Base-by-base conservation (phyloP, 23 red algal species). In the Gracilaria caudata region DNA sequence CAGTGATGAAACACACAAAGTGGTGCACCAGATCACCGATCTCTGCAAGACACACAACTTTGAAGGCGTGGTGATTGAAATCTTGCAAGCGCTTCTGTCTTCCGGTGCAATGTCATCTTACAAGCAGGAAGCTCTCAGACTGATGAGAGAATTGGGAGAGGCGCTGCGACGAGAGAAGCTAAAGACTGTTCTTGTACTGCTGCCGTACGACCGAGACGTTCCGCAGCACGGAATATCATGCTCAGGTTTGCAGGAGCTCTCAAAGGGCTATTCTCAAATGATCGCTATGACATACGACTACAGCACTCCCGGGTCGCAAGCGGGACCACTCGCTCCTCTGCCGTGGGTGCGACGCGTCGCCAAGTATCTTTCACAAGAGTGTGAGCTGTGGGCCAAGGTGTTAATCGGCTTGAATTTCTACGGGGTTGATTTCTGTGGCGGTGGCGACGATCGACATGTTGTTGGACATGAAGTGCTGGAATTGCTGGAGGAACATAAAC, bases 201-300 rank as follows among this genome's bases (percentile, higher is more conserved):
- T 51, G 36, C 82, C 82, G 43, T 86, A 86, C 45, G 36, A 45
- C 10, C 11, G 28, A 9, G 63, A 70, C 26, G 82, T 73, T 13
- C 41, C 65, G 51, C 59, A 72, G 6, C 82, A 72, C 37, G 61
- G 61, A 2, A 43, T 86, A 14, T 28, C 26, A 8, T 47, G 56
- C 64, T 14, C 64, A 72, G 37, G 16, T 2, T 29, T 86, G 10
- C 40, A 56, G 19, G 17, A 44, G 12, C 38, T 86, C 0, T 7
- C 41, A 5, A 39, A 12, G 4, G 82, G 56, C 7, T 86, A 73
- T 24, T 41, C 63, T 8, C 24, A 58, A 4, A n/a, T 86, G 24
- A 76, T 86, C 5, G 25, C 46, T 14, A 86, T 86, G 82, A 86
- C 82, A 6, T 86, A 76, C 25, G 82, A 86, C 64, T 86, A 68